Evolutionary conservation across 768 basidiomycete species (phyloP), one percentile per base, ranked within the genome.

Genomic region (Naematelia encephala): DNA sequence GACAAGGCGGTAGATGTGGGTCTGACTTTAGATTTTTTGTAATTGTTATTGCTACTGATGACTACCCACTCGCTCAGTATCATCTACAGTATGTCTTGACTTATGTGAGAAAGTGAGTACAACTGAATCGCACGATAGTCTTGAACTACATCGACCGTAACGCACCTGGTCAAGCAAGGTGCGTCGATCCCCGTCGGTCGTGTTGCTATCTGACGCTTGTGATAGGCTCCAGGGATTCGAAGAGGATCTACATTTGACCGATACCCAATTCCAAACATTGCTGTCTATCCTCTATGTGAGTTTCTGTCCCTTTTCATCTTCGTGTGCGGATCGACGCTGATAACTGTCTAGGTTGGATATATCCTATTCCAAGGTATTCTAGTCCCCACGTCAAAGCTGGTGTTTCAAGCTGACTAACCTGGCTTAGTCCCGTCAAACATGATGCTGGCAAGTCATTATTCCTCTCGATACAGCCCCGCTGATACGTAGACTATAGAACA

Each of bases 251-350:
- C 52, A 62, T 0, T 60, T 77, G 14, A 67, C 54, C 4, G 74
- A 68, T 16, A 45, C 30, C 1, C 55, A 78, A 46, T 76, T 70
- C 52, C 66, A 61, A 14, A 67, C 65, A 10, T 53, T 67, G 22
- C 59, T 75, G 2, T 75, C 74, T 0, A 75, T 77, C 51, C 64
- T 76, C 13, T 76, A 66, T 39, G 59, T 63, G 46, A 54, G 57
- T 29, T n/a, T 14, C 13, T 2, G 22, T 50, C 25, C 48, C 8
- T 30, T 30, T 34, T 2, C 22, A 47, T 2, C 4, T 21, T 23
- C 19, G n/a, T 47, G 21, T 50, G 11, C 16, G 4, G 14, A 49
- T 23, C 21, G 19, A 11, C 23, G 13, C 10, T 4, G 22, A 5
- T 21, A n/a, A 4, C 25, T 34, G 19, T n/a, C 44, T 25, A 75